Evolutionary conservation across 140 eudicot genomes (phyloP), one percentile per base, ranked within the genome.

Genomic region (Erigeron philadelphicus): DNA sequence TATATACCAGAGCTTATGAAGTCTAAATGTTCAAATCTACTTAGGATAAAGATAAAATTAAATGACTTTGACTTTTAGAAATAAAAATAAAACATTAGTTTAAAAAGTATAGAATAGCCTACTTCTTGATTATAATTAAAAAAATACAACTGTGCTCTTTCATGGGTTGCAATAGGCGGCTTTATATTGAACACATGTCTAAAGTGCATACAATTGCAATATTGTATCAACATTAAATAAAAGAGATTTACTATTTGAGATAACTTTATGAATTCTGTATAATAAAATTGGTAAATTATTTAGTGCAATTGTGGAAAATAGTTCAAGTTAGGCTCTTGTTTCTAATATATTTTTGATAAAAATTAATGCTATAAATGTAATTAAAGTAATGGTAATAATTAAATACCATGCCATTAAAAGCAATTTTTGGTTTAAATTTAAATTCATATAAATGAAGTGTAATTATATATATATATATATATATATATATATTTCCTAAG

Each of bases 161-260:
- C 70, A 60, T 47, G 57, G 64, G 59, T 11, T 74, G 23, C 68
- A 74, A 66, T 25, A 23, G 80, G 10, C 67, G 66, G 80, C 70
- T 75, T 67, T 8, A 13, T 5, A 48, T 13, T n/a, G 16, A 45
- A 49, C 61, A 61, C 43, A 17, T 46, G 73, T 19, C 18, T 47
- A 67, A 67, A 67, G 62, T 11, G 19, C 12, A 35, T 41, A 52
- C 23, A 11, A n/a, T 49, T 13, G 61, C 47, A 38, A 7, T 42
- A 16, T n/a, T 31, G 38, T 31, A 31, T 31, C 38, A n/a, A n/a
- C n/a, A 31, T 31, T 0, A 31, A 31, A 31, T 7, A 6, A 38
- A 60, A 6, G 6, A 40, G 4, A 15, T 8, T 18, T 57, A 57
- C 63, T 47, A 47, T 31, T 31, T 31, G 38, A 31, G 38, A 31